Percentiles rank a stretch among this genome's conserved stretches.
Conservation (phyloP, 352 stramenopile species). For the Phytophthora tubulina region DNA sequence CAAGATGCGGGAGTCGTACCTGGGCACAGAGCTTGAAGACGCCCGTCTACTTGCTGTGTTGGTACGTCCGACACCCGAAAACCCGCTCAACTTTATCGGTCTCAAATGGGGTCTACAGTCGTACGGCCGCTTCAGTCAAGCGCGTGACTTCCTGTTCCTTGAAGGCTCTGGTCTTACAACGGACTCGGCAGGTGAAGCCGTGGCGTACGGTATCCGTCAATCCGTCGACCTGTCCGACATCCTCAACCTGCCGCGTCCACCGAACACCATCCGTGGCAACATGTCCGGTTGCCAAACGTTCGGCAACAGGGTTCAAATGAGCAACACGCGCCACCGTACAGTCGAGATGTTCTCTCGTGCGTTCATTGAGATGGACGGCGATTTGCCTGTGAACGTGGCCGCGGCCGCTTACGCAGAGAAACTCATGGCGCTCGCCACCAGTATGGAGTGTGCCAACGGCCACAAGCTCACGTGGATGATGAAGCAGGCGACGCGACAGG, state of each 20-base stretch:
- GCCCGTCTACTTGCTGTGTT: slow-evolving; percentile 48
- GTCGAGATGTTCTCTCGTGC: slow-evolving; percentile 52
- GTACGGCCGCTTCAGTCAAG: slow-evolving; percentile 47
- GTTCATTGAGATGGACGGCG: slow-evolving; percentile 45
- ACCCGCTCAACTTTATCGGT: slow-evolving; percentile 54
- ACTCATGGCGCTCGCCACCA: slow-evolving; percentile 41
- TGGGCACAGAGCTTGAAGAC: slow-evolving; percentile 50
- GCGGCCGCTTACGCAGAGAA: slow-evolving; percentile 36
- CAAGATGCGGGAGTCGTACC: slow-evolving; percentile 50
- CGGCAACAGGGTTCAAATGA: slow-evolving; percentile 30
- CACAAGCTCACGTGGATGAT: slow-evolving; percentile 55
- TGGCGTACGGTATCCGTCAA: slow-evolving; percentile 45
- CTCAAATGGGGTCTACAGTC: slow-evolving; percentile 55
- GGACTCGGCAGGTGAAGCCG: slow-evolving; percentile 38
- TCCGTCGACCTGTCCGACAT: slow-evolving; percentile 45
- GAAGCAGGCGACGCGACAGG: slow-evolving; percentile 41
- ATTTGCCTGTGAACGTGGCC: slow-evolving; percentile 37
- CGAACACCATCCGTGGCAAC: slow-evolving; percentile 49
- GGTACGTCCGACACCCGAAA: slow-evolving; percentile 31
- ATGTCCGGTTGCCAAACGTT: slow-evolving; percentile 49
- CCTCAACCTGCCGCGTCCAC: slow-evolving; percentile 38
- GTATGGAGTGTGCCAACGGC: slow-evolving; percentile 52
- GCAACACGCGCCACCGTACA: slow-evolving; percentile 16
- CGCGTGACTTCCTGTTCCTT: slow-evolving; percentile 57
- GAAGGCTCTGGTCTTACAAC: slow-evolving; percentile 48